These are phyloP conservation scores for Trichomonas vaginalis DNA, from an alignment of 208 protist species.

Conservation along the genomic window DNA sequence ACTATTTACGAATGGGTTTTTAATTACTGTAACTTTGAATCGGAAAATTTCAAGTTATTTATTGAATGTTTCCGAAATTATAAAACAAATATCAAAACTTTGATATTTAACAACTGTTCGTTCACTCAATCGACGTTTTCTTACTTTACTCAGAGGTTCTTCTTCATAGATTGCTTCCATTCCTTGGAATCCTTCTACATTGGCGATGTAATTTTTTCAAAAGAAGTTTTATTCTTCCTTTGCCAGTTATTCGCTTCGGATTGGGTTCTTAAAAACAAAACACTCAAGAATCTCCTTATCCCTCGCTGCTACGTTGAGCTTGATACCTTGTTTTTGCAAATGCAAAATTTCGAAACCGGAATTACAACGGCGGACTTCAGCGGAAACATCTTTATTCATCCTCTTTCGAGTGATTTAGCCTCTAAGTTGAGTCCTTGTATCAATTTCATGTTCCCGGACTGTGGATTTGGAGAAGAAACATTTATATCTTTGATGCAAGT, in stretches of 20 bases:
- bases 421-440: background rate
- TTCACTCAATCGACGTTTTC: background rate
- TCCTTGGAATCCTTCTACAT: background rate
- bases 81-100: background rate
- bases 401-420: background rate
- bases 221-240: background rate
- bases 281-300: background rate
- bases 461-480: background rate
- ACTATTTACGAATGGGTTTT: background rate
- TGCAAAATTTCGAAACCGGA: background rate
- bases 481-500: background rate
- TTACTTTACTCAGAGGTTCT: background rate
- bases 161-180: background rate
- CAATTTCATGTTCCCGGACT: background rate
- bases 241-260: background rate
- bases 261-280: background rate
- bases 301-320: background rate
- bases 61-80: background rate
- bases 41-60: background rate
- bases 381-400: background rate
- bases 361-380: background rate
- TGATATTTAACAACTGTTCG: background rate
- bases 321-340: background rate
- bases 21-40: background rate
- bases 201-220: background rate